Percentiles rank a stretch among this genome's conserved stretches.
These are phyloP conservation scores for Candida sakaeoensis DNA, from an alignment of 805 yeast species.

Conservation along the genomic window DNA sequence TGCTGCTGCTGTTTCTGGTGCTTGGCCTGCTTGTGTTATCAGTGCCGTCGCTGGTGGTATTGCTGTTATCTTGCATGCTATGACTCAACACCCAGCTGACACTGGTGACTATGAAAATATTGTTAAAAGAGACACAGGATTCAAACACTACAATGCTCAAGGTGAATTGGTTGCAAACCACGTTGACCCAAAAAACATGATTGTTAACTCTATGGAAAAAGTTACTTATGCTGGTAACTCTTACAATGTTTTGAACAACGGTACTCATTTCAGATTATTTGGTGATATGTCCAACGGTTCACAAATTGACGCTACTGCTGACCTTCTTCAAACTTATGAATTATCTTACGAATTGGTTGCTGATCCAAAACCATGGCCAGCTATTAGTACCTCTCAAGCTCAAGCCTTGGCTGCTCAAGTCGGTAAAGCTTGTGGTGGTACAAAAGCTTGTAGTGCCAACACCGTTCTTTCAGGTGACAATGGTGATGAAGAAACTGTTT, in stretches of 20 bases:
- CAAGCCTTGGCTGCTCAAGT: constrained; percentile 3
- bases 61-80: constrained; percentile 1
- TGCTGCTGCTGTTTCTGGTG: constrained; percentile 4
- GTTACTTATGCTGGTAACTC: background rate
- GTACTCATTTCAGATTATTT: constrained; percentile 1
- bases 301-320: background rate
- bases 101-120: background rate
- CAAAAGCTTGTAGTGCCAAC: background rate
- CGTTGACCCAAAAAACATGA: constrained; percentile 3
- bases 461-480: background rate
- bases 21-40: constrained; percentile 2
- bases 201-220: background rate
- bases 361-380: constrained; percentile 3
- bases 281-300: background rate
- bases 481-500: background rate
- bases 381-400: background rate
- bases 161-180: constrained; percentile 1
- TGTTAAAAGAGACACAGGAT: constrained; percentile 1
- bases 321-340: background rate
- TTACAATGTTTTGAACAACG: background rate
- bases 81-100: constrained; percentile 1
- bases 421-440: constrained; percentile 1
- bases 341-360: background rate
- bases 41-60: constrained; percentile 2
- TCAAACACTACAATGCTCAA: constrained; percentile 1